Conservation (phyloP, 768 basidiomycete species). For the Rhodotorula kratochvilovae region DNA sequence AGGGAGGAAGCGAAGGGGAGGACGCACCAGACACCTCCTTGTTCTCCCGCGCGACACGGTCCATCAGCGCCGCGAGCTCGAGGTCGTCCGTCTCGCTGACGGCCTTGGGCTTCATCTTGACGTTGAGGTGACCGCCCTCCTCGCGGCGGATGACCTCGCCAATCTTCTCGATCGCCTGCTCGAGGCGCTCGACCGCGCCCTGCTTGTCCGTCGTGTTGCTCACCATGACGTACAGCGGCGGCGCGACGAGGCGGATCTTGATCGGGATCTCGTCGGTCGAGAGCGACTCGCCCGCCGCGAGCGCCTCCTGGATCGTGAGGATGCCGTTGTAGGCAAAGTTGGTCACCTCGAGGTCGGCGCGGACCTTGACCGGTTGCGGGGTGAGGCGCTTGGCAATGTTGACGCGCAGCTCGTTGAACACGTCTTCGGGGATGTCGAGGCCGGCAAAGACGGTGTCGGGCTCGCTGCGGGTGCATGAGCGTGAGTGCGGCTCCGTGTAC, state of each 20-base stretch:
- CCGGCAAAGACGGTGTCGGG: conserved; percentile 67
- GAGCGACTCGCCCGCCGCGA: conserved; percentile 76
- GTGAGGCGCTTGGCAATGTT: conserved; percentile 93
- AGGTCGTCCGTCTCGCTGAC: conserved; percentile 96
- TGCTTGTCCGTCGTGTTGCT: conserved; percentile 97
- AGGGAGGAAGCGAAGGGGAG: too few relatives aligned
- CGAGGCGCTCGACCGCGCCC: conserved; percentile 85
- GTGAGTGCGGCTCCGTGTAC: background rate
- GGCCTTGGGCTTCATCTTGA: conserved; percentile 99
- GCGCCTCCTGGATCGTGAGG: conserved; percentile 89
- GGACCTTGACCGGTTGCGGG: conserved; percentile 96
- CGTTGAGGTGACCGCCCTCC: conserved; percentile 77
- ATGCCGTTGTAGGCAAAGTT: conserved; percentile 95
- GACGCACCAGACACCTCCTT: conserved; percentile 76
- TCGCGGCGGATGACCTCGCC: conserved; percentile 74
- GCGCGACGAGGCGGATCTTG: conserved; percentile 93
- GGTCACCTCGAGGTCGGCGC: conserved; percentile 94
- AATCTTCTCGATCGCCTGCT: conserved; percentile 87
- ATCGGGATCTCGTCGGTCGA: conserved; percentile 88
- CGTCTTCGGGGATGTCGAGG: conserved; percentile 57
- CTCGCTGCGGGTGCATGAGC: conserved; percentile 52
- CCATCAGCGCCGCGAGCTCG: conserved; percentile 95
- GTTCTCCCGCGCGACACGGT: conserved; percentile 86
- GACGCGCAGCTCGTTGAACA: conserved; percentile 66
- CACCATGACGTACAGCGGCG: conserved; percentile 89